Evolutionary conservation across 2,329 filamentous ascomycete genomes (phyloP).

Genomic region (Sporothrix brasiliensis): DNA sequence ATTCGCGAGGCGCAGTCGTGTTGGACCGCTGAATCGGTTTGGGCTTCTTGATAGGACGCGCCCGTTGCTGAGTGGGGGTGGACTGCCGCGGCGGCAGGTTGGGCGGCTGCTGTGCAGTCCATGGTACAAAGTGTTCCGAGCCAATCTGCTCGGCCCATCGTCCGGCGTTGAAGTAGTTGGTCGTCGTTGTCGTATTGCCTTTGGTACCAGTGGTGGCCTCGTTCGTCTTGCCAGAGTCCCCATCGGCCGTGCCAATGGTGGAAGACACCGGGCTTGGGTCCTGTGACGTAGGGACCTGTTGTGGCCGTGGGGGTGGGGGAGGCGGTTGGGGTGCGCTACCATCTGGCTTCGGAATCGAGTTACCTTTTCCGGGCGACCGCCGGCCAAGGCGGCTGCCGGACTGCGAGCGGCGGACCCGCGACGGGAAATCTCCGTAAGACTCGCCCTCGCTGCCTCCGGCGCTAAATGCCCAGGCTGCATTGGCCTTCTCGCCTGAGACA

Average conservation of each 20-base stretch:
- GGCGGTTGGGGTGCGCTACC: conserved; percentile 5
- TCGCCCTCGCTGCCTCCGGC: conserved; percentile 49
- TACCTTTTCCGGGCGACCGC: conserved; percentile 41
- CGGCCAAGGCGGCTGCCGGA: conserved; percentile 49
- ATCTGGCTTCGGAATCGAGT: conserved; percentile 25
- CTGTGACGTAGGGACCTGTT: conserved; percentile 30
- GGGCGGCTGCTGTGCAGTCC: conserved; percentile 38
- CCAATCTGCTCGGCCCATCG: conserved; percentile 60
- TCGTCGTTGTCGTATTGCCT: conserved; percentile 37
- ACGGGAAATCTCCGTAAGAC: conserved; percentile 35
- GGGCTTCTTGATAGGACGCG: conserved; percentile 57
- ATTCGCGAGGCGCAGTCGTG: conserved; percentile 14
- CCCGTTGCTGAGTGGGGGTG: conserved; percentile 46
- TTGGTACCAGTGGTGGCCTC: not conserved
- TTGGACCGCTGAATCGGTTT: conserved; percentile 56
- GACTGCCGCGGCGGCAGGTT: conserved; percentile 51
- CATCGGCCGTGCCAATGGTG: conserved; percentile 26
- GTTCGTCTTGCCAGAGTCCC: conserved; percentile 32
- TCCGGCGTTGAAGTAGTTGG: conserved; percentile 53
- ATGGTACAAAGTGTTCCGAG: conserved; percentile 58
- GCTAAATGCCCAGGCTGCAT: conserved; percentile 54
- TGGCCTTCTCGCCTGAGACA: conserved; percentile 52
- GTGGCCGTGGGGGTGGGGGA: conserved; percentile 12
- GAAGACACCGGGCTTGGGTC: conserved; percentile 32
- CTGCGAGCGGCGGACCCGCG: conserved; percentile 45